These are phyloP conservation scores for Globisporangium acanthophoron DNA, from an alignment of 352 stramenopile species.

Conservation along the genomic window DNA sequence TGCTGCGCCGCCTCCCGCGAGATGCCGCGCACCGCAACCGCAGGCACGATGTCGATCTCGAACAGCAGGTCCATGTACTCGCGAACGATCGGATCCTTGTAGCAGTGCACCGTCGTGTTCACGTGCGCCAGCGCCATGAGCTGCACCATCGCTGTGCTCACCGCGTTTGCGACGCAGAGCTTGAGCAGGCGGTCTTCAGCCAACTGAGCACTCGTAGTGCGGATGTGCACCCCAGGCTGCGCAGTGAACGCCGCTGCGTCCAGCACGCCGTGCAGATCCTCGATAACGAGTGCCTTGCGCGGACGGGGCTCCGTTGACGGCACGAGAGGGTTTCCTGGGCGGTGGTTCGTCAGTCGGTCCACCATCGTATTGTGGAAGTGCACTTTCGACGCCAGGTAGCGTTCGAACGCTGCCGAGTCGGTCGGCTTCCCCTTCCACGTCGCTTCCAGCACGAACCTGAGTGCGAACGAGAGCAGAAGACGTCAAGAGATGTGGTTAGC, in stretches of 20 bases:
- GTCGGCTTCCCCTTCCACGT: constrained; percentile 21
- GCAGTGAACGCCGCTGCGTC: constrained; percentile 17
- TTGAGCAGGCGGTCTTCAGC: constrained; percentile 88
- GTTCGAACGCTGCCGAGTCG: constrained; percentile 18
- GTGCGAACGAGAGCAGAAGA: not conserved
- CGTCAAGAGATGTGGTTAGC: no score
- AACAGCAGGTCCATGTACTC: constrained; percentile 84
- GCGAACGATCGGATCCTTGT: constrained; percentile 30
- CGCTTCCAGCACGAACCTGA: constrained; percentile 22
- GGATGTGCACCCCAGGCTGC: constrained; percentile 52
- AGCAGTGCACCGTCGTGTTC: constrained; percentile 24
- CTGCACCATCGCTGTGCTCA: constrained; percentile 90
- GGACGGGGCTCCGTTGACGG: constrained; percentile 57
- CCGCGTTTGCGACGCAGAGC: constrained; percentile 88
- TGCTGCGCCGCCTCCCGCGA: constrained; percentile 26
- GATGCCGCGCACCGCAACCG: constrained; percentile 27
- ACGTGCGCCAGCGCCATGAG: constrained; percentile 44
- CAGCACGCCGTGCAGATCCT: constrained; percentile 47
- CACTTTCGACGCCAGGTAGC: constrained; percentile 44
- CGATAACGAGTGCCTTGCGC: constrained; percentile 58
- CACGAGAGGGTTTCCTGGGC: constrained; percentile 35
- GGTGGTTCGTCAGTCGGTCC: constrained; percentile 62
- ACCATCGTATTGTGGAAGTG: constrained; percentile 86
- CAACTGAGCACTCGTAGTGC: constrained; percentile 34
- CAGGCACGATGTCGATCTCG: constrained; percentile 67